phyloP scores from a whole-genome alignment of 2,329 filamentous ascomycete species.

The Ascochyta viciae-villosae region DNA sequence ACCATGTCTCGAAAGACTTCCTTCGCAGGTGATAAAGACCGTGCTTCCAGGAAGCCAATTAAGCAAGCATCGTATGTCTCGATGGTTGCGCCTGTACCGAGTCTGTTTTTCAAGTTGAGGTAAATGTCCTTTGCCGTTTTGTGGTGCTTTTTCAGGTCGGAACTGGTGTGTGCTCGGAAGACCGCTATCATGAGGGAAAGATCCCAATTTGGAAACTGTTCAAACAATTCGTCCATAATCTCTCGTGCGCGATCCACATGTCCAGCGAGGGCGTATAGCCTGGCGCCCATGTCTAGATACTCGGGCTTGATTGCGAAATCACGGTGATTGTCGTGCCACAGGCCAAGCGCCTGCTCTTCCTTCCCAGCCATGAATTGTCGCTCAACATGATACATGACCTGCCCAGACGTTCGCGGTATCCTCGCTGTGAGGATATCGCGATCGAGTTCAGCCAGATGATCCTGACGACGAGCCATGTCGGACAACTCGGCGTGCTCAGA shows the following conservation, averaged over 20 bases:
- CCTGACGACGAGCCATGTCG: constrained; percentile 23
- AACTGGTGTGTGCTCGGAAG: constrained; percentile 70
- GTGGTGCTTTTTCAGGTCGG: constrained; percentile 50
- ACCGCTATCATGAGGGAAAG: constrained; percentile 69
- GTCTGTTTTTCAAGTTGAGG: constrained; percentile 65
- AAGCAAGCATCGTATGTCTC: constrained; percentile 79
- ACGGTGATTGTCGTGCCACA: constrained; percentile 39
- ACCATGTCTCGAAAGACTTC: constrained; percentile 91
- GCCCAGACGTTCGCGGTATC: constrained; percentile 24
- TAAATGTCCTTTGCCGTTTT: constrained; percentile 58
- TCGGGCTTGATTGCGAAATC: constrained; percentile 37
- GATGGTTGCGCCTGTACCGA: constrained; percentile 68
- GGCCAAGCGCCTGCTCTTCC: constrained; percentile 35
- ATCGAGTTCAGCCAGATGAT: constrained; percentile 33
- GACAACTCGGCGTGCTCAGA: constrained; percentile 25
- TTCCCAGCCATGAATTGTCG: constrained; percentile 35
- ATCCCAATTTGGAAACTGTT: constrained; percentile 55
- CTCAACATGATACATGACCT: constrained; percentile 37
- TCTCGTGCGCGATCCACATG: constrained; percentile 66
- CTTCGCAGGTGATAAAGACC: constrained; percentile 71
- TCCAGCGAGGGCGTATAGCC: constrained; percentile 66
- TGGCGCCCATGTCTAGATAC: constrained; percentile 69
- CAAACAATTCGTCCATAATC: constrained; percentile 62
- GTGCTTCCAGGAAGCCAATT: constrained; percentile 71
- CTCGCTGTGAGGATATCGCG: constrained; percentile 36